Evolutionary conservation across 129 eudicot genomes (phyloP).

Genomic region (Flaveria bidentis): DNA sequence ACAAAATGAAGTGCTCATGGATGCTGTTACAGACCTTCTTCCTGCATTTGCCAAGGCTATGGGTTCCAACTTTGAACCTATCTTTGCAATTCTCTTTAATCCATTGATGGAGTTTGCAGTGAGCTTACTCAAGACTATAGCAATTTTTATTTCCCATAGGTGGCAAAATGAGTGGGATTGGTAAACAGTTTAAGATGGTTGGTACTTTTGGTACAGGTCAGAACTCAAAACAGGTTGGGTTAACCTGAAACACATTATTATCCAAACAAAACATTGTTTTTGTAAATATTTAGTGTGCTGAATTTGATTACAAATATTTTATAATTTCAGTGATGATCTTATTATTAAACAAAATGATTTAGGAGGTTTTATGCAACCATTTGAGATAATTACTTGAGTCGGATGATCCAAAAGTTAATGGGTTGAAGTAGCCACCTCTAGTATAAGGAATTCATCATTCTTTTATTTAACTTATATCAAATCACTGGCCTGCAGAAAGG

Average conservation of each 20-base stretch:
- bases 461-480: constrained; percentile 22
- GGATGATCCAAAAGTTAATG: not conserved
- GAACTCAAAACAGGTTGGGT: not conserved
- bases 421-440: not conserved
- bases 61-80: constrained; percentile 82
- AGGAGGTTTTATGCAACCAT: not conserved
- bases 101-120: constrained; percentile 87
- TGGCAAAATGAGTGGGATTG: not conserved
- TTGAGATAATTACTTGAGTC: not conserved
- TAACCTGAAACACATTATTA: not conserved
- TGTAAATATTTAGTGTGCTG: not conserved
- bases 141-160: not conserved
- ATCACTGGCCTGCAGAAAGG: constrained; percentile 57
- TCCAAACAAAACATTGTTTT: too few species aligned
- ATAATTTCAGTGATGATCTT: not conserved
- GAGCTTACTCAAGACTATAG: constrained; percentile 33
- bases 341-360: not conserved
- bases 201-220: not conserved
- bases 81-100: constrained; percentile 61
- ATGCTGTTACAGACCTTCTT: constrained; percentile 96
- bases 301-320: not conserved
- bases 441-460: not conserved
- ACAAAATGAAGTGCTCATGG: constrained; percentile 92
- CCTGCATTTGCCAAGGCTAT: constrained; percentile 85
- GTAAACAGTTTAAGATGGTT: not conserved